Evolutionary conservation across 208 protist species (phyloP), one percentile per base, ranked within the genome.

Genomic region (Kentomonas sorsogonicus): DNA sequence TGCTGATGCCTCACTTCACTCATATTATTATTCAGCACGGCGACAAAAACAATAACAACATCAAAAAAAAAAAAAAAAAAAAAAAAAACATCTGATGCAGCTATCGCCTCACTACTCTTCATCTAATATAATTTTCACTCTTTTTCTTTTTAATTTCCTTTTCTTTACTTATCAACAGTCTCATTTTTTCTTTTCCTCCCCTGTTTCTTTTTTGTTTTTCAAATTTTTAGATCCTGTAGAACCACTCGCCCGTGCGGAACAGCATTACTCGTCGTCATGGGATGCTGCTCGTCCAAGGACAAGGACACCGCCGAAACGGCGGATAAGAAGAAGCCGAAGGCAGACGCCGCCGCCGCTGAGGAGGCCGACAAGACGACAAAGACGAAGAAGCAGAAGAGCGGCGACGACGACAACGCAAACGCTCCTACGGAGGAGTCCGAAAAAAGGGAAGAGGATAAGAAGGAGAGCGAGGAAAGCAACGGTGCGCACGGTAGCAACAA

Each of bases 31-130:
- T 11, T 15, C 7, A 38, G 11, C 33, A 38, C 5, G 5, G 33
- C 5, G 33, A 5, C 33, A 38, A 11, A 38, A 11, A 11, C 11
- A 38, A 38, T 15, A 38, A 38, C 33, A 38, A 38, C 11, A 38
- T 15, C 33, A 38, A 38, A 38, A 38, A 38, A 38, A 38, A 38
- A 38, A 38, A 38, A 38, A 38, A 38, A 38, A 29, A 59, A 59
- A 59, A 48, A 31, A 59, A 59, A 39, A 46, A 48, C n/a, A 36
- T 27, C 1, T 9, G 20, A 11, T 22, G 4, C 27, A 16, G 13
- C 1, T 20, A 6, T 27, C 51, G 6, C n/a, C 39, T 44, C n/a
- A 11, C 9, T 16, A 16, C 18, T n/a, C 41, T 22, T 4, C 4
- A 43, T 23, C 15, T 2, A 38, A 38, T 56, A 30, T 31, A 18